phyloP scores from a whole-genome alignment of 176 grass and related monocot species.

The bread wheat (Triticum aestivum) region IWGSC_CS_RefSeq_v2.1 NC_057808.1:522958401-522958900 shows the following conservation, averaged over 20 bases:
- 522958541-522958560: background rate
- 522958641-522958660: constrained; percentile 34
- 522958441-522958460: too few species aligned
- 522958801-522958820: constrained; percentile 6
- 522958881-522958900: background rate
- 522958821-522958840: constrained; percentile 35
- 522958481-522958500: too few species aligned
- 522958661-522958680: background rate
- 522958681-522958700: background rate
- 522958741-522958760: constrained; percentile 43
- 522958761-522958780: constrained; percentile 39
- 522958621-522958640: constrained; percentile 32
- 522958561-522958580: background rate
- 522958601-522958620: constrained; percentile 53
- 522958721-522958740: constrained; percentile 55
- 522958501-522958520: too few species aligned
- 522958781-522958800: constrained; percentile 30
- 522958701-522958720: constrained; percentile 43
- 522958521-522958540: too few species aligned
- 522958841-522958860: background rate
- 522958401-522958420: too few species aligned
- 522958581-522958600: constrained; percentile 45
- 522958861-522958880: background rate
- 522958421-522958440: too few species aligned
- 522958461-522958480: too few species aligned